Evolutionary conservation across 1,139 yeast genomes (phyloP), one percentile per base, ranked within the genome.

Genomic region (Yamadazyma triangularis): DNA sequence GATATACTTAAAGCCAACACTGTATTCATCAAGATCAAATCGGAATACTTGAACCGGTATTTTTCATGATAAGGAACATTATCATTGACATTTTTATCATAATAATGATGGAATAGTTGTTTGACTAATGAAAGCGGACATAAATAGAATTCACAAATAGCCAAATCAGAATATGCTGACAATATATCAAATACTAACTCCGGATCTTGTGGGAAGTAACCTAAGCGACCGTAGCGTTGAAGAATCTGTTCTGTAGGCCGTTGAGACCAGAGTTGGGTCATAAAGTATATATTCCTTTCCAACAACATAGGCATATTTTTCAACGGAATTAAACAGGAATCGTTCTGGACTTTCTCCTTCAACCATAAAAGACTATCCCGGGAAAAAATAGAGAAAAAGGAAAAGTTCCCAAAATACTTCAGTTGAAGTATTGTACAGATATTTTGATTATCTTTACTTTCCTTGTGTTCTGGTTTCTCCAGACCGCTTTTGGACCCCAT

Each of bases 381-480:
- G 5, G 70, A 61, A 28, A 65, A 58, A 10, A 66, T 53, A 19
- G 60, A 50, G 40, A 56, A 40, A 18, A 59, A 47, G 13, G 69
- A 59, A 39, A 64, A 70, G 13, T 57, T 43, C 1, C 72, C 71
- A 22, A 59, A 50, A 29, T 49, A 56, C 27, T 18, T 18, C 9
- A 7, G 20, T 7, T 18, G 6, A 7, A 6, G 8, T 18, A 6
- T 18, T 6, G 20, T 9, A 18, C 20, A 7, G 9, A 7, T 9
- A 18, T 18, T 18, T 7, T 18, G 8, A 9, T 18, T 18, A 18
- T 18, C 20, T 7, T 18, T 18, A 18, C 9, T 18, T 7, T 18
- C 9, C 9, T 9, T 9, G n/a, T n/a, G n/a, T 8, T 15, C 19
- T 4, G 27, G 34, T 18, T 18, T 18, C 6, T 18, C 20, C 6